phyloP scores from a whole-genome alignment of 257 asterid genomes.

The Ehretia macrophylla region DNA sequence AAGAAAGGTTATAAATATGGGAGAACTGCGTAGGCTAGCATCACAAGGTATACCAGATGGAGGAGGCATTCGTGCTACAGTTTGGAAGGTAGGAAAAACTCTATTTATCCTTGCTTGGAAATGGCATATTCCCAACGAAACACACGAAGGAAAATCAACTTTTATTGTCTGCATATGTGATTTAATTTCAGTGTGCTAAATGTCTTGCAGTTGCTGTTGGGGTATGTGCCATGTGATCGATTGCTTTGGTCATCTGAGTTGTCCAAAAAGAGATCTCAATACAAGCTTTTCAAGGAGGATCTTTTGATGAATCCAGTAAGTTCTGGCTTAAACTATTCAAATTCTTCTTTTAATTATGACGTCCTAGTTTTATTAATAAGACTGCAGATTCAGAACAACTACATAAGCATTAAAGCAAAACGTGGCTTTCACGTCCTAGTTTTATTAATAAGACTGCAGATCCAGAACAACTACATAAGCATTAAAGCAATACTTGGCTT shows the following conservation, averaged over 20 bases:
- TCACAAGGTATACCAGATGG: conserved; percentile 89
- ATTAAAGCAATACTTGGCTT: neutral
- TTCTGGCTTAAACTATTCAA: conserved; percentile 17
- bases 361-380: neutral
- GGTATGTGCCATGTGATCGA: conserved; percentile 78
- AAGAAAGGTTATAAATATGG: conserved; percentile 72
- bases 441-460: too few species aligned
- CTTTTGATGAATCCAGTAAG: conserved; percentile 94
- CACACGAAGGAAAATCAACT: neutral
- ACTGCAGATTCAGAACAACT: too few species aligned
- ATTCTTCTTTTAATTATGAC: conserved; percentile 1
- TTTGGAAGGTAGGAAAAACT: conserved; percentile 73
- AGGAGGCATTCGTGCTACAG: conserved; percentile 80
- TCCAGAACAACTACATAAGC: neutral
- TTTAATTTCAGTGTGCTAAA: neutral
- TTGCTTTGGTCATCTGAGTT: conserved; percentile 80
- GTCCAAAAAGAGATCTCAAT: conserved; percentile 81
- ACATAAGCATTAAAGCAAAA: too few species aligned
- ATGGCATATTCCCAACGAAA: neutral
- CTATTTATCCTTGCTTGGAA: neutral
- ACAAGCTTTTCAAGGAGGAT: conserved; percentile 81
- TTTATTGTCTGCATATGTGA: neutral
- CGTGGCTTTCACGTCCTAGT: too few species aligned
- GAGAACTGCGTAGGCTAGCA: conserved; percentile 75
- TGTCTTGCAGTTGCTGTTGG: conserved; percentile 72